Percentiles rank a stretch among this genome's conserved stretches.
Conservation (phyloP, 305 asterid genomes). For the Solanum hybrid region DNA sequence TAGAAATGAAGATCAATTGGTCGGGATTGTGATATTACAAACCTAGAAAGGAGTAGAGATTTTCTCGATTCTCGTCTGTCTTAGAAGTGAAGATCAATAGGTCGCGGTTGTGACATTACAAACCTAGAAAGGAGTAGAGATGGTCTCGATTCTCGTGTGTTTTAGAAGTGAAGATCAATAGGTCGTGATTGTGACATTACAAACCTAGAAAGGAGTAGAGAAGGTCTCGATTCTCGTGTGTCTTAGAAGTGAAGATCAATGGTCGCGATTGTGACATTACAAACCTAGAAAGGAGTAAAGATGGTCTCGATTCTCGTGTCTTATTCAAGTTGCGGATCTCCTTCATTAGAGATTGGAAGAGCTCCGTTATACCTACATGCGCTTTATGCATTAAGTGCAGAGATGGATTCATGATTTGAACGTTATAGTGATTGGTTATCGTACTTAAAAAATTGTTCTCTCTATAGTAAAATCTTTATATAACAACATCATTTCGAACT, state of each 20-base stretch:
- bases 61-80: too few relatives aligned
- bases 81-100: not conserved
- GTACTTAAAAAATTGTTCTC: too few relatives aligned
- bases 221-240: too few relatives aligned
- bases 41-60: too few relatives aligned
- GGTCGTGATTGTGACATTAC: too few relatives aligned
- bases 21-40: too few relatives aligned
- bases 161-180: not conserved
- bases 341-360: not conserved
- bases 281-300: not conserved
- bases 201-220: too few relatives aligned
- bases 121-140: not conserved
- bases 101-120: not conserved
- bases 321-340: not conserved
- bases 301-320: not conserved
- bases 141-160: too few relatives aligned
- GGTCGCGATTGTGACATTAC: not conserved
- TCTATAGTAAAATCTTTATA: too few relatives aligned
- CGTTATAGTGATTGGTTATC: not conserved
- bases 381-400: not conserved
- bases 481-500: too few relatives aligned
- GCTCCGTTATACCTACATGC: not conserved
- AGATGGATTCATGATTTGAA: not conserved
- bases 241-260: not conserved
- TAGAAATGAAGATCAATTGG: not conserved